Conservation (phyloP, 2,329 filamentous ascomycete species). For the Xylaria arbuscula region DNA sequence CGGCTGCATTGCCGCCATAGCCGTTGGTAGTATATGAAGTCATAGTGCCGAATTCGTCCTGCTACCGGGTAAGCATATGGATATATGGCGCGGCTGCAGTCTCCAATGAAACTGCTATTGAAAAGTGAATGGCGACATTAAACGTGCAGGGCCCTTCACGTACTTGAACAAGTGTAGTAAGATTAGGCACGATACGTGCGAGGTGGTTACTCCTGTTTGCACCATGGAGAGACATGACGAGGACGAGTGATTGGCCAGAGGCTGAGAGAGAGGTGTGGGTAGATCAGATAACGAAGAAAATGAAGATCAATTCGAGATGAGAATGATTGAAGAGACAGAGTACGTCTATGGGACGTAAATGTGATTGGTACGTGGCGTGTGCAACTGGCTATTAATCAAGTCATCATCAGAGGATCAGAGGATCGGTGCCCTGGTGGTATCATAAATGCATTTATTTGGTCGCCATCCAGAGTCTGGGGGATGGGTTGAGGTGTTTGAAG, state of each 20-base stretch:
- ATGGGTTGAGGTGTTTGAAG: slow-evolving; percentile 2
- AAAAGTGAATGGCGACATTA: not conserved
- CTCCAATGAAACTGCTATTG: not conserved
- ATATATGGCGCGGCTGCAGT: not conserved
- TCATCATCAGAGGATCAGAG: not conserved
- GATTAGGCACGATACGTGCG: slow-evolving; percentile 25
- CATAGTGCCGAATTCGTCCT: slow-evolving; percentile 26
- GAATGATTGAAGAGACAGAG: not conserved
- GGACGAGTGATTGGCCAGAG: not conserved
- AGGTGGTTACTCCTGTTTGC: slow-evolving; percentile 32
- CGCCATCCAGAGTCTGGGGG: not conserved
- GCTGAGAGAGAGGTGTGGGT: not conserved
- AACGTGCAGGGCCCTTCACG: slow-evolving; percentile 4
- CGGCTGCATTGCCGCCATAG: not conserved
- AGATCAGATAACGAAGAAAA: slow-evolving; percentile 5
- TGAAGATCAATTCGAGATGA: not conserved
- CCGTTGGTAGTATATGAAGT: slow-evolving; percentile 25
- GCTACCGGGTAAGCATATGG: slow-evolving; percentile 16
- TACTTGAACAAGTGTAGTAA: slow-evolving; percentile 31
- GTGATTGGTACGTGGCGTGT: not conserved
- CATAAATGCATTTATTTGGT: not conserved
- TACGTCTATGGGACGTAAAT: not conserved
- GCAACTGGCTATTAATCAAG: not conserved
- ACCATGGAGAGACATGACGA: slow-evolving; percentile 29
- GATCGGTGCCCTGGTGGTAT: not conserved